These are phyloP conservation scores for Floccularia luteovirens DNA, from an alignment of 768 basidiomycete species.

Conservation along the genomic window DNA sequence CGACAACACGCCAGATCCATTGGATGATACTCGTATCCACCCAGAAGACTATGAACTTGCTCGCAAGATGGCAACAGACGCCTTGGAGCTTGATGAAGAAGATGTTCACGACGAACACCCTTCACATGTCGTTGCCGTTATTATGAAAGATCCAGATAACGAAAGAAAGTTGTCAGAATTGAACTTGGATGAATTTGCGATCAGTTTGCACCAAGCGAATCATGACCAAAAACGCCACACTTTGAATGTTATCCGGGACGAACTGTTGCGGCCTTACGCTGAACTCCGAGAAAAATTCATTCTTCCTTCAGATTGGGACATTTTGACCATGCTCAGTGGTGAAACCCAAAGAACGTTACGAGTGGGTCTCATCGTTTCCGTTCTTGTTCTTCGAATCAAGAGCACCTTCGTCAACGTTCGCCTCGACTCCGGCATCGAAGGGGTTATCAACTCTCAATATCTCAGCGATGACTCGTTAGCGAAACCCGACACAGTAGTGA, in stretches of 20 bases:
- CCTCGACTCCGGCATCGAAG: conserved; percentile 93
- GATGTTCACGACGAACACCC: conserved; percentile 90
- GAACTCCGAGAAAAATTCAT: conserved; percentile 67
- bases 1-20: conserved; percentile 74
- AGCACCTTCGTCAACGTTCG: conserved; percentile 50
- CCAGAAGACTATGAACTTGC: conserved; percentile 97
- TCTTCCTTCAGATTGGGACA: conserved; percentile 64
- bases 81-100: conserved; percentile 95
- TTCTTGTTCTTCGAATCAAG: conserved; percentile 52
- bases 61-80: conserved; percentile 97
- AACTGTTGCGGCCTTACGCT: conserved; percentile 72
- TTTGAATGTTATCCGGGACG: conserved; percentile 81
- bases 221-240: conserved; percentile 85
- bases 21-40: conserved; percentile 94
- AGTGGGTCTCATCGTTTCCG: conserved; percentile 77
- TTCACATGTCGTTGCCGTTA: conserved; percentile 77
- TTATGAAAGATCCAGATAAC: conserved; percentile 79
- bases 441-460: conserved; percentile 54
- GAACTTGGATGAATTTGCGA: conserved; percentile 93
- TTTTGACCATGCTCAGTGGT: conserved; percentile 92
- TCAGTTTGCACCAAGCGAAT: conserved; percentile 80
- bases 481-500: conserved; percentile 41
- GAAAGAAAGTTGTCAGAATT: conserved; percentile 79
- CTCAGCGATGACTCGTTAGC: conserved; percentile 41
- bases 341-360: conserved; percentile 78